Percentiles rank a stretch among this genome's conserved stretches.
Evolutionary conservation across 495 filamentous ascomycete species (phyloP).

Genomic region (Podospora sp.): DNA sequence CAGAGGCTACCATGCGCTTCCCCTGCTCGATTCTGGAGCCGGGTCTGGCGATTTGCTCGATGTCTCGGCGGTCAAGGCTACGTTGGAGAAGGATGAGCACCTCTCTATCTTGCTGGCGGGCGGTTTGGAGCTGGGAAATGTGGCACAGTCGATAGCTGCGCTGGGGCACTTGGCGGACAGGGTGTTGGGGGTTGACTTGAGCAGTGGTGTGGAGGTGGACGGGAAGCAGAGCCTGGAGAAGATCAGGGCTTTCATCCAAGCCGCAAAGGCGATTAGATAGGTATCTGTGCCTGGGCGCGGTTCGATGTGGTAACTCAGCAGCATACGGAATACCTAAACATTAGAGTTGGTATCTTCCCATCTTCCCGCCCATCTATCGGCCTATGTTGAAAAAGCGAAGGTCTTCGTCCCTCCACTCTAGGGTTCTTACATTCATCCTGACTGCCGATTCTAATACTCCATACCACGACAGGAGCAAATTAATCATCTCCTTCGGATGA

Average conservation of each 20-base stretch:
- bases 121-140: conserved; percentile 76
- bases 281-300: background rate
- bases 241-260: conserved; percentile 78
- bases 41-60: conserved; percentile 81
- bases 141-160: conserved; percentile 60
- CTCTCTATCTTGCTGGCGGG: conserved; percentile 79
- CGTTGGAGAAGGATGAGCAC: conserved; percentile 59
- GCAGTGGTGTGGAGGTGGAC: conserved; percentile 86
- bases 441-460: background rate
- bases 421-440: background rate
- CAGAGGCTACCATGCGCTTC: conserved; percentile 79
- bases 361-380: background rate
- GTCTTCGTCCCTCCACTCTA: background rate
- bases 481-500: background rate
- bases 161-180: conserved; percentile 57
- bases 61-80: conserved; percentile 60
- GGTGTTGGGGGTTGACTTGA: conserved; percentile 86
- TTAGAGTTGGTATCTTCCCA: background rate
- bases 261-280: conserved; percentile 61
- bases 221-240: conserved; percentile 80
- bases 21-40: conserved; percentile 81
- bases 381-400: background rate
- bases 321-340: background rate
- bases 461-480: background rate
- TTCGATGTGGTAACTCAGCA: background rate